Evolutionary conservation across 2,329 filamentous ascomycete species (phyloP), one percentile per base, ranked within the genome.

Genomic region (Aurifilum marmelostoma): DNA sequence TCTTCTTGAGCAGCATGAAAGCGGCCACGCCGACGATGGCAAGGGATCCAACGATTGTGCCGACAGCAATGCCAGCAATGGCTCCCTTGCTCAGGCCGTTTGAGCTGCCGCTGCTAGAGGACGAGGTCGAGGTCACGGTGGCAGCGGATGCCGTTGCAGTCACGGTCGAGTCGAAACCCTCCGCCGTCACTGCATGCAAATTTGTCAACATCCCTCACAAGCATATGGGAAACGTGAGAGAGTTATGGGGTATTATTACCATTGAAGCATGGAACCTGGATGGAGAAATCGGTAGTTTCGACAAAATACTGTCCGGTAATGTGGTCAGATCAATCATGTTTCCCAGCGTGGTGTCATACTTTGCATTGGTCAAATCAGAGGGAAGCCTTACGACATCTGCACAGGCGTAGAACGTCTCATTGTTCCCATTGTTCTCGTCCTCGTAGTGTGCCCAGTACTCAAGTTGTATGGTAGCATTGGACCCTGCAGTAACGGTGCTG

Each of bases 391-490:
- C 77, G 59, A 81, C 74, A 69, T 81, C 79, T 50, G 79, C 79
- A 63, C 79, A 81, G 24, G 78, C 77, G 52, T 76, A 81, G 71
- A 80, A 80, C 0, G 78, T 76, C 71, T 80, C 75, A 56, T 79
- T 78, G 21, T 74, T 73, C 50, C 76, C 76, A 47, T 71, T 70
- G 29, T 77, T 74, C 66, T 78, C 77, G 61, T 77, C 79, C 72
- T 82, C 75, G 72, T 81, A 83, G 71, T 81, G 78, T 65, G 82
- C 79, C 65, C 77, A 79, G 76, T 85, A 85, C 69, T 80, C 80
- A 72, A 86, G 77, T 73, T 85, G 83, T 29, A 85, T 77, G 8
- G 84, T 86, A 24, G 84, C 84, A 68, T 82, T 82, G 65, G 77
- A 76, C 24, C 84, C 83, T 6, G 79, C 73, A n/a, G 73, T 72